These are phyloP conservation scores for Xylaria sp. DNA, from an alignment of 2,329 filamentous ascomycete genomes.

Conservation along the genomic window DNA sequence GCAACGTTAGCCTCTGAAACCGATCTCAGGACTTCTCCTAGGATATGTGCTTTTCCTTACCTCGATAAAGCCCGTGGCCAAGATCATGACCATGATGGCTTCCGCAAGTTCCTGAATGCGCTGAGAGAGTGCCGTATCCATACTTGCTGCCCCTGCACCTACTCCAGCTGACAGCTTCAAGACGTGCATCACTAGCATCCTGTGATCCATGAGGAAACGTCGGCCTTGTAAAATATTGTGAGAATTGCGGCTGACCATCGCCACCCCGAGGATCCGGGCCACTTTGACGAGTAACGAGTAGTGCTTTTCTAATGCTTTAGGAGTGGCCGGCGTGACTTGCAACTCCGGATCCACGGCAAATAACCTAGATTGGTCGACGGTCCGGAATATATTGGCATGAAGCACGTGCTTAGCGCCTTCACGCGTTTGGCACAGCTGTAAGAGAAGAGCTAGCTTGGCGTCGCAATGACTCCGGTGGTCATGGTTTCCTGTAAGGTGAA, in stretches of 20 bases:
- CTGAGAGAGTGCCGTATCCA: slow-evolving; percentile 45
- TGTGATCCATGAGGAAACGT: slow-evolving; percentile 74
- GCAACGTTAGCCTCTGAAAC: slow-evolving; percentile 16
- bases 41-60: slow-evolving; percentile 41
- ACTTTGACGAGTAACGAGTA: slow-evolving; percentile 78
- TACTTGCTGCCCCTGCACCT: slow-evolving; percentile 43
- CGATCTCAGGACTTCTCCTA: background rate
- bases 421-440: slow-evolving; percentile 77
- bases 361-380: slow-evolving; percentile 74
- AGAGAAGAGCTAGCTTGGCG: slow-evolving; percentile 73
- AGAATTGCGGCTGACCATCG: slow-evolving; percentile 72
- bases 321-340: slow-evolving; percentile 68
- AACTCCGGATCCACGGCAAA: slow-evolving; percentile 91
- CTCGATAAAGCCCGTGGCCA: slow-evolving; percentile 78
- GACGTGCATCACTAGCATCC: slow-evolving; percentile 77
- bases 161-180: slow-evolving; percentile 87
- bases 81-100: slow-evolving; percentile 76
- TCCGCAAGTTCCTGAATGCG: slow-evolving; percentile 74
- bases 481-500: slow-evolving; percentile 31
- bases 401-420: slow-evolving; percentile 82
- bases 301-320: slow-evolving; percentile 69
- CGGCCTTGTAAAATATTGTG: slow-evolving; percentile 78
- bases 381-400: slow-evolving; percentile 79
- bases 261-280: slow-evolving; percentile 74
- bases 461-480: slow-evolving; percentile 52